A percentile compares a stretch with the other conserved stretches of the same genome.
Conservation (phyloP, 768 basidiomycete genomes). For the Trichaptum fuscoviolaceum region DNA sequence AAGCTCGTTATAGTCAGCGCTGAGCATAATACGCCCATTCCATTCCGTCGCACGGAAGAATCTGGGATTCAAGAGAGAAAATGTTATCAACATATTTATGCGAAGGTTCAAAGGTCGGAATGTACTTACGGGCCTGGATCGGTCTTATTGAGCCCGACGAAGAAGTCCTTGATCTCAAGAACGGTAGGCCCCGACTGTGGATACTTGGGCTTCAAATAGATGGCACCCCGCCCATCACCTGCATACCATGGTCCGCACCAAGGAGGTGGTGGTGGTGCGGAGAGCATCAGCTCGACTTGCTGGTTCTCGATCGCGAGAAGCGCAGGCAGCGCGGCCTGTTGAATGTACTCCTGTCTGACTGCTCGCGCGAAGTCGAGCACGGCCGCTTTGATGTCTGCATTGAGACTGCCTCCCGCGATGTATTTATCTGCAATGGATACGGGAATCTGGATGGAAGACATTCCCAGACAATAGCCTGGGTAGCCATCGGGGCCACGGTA, state of each 20-base stretch:
- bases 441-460: conserved; percentile 14
- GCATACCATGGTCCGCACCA: conserved; percentile 17
- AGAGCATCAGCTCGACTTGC: conserved; percentile 15
- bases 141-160: conserved; percentile 20
- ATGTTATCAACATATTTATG: not conserved
- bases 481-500: conserved; percentile 15
- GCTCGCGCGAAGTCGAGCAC: conserved; percentile 11
- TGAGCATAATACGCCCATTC: conserved; percentile 19
- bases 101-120: not conserved
- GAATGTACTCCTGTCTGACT: conserved; percentile 13
- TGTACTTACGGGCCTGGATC: conserved; percentile 25
- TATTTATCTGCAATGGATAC: conserved; percentile 15
- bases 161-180: conserved; percentile 16
- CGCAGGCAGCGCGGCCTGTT: conserved; percentile 13
- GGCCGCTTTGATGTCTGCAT: not conserved
- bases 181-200: conserved; percentile 8
- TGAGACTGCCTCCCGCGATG: not conserved
- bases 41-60: conserved; percentile 24
- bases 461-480: conserved; percentile 20
- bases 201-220: conserved; percentile 12
- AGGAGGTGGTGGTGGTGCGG: conserved; percentile 9
- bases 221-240: conserved; percentile 19
- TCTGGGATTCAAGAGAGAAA: conserved; percentile 10
- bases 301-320: conserved; percentile 15
- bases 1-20: conserved; percentile 22